phyloP scores from a whole-genome alignment of 2,329 filamentous ascomycete species.

The Diaporthe longicolla region DNA sequence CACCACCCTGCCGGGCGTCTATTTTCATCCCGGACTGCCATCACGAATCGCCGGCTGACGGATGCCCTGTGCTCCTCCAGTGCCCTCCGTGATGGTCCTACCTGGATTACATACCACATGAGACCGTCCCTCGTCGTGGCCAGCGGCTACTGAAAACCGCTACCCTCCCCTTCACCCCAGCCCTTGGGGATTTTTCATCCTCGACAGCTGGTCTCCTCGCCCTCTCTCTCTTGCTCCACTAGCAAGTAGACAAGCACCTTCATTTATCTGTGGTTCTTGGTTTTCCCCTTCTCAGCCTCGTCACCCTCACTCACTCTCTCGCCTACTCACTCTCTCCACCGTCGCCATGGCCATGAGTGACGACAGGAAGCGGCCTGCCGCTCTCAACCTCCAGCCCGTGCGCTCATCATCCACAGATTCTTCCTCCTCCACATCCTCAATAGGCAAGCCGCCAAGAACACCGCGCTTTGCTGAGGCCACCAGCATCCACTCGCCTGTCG shows the following conservation, averaged over 20 bases:
- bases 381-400: conserved; percentile 66
- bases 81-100: conserved; percentile 46
- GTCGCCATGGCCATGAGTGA: conserved; percentile 54
- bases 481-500: conserved; percentile 82
- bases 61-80: conserved; percentile 46
- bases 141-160: conserved; percentile 68
- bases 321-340: conserved; percentile 28
- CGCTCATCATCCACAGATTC: conserved; percentile 66
- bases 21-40: conserved; percentile 50
- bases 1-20: conserved; percentile 59
- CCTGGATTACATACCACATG: conserved; percentile 45
- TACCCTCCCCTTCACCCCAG: conserved; percentile 57
- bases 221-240: conserved; percentile 12
- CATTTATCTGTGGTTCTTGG: neutral
- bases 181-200: conserved; percentile 53
- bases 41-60: conserved; percentile 55
- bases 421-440: conserved; percentile 66
- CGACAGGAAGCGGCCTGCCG: conserved; percentile 70
- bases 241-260: conserved; percentile 2
- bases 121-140: conserved; percentile 49
- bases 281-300: neutral
- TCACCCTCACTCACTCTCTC: neutral
- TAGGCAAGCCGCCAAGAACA: conserved; percentile 76
- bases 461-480: conserved; percentile 88
- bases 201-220: conserved; percentile 25